Evolutionary conservation across 768 basidiomycete species (phyloP).

Genomic region (Cystoderma amianthinum): DNA sequence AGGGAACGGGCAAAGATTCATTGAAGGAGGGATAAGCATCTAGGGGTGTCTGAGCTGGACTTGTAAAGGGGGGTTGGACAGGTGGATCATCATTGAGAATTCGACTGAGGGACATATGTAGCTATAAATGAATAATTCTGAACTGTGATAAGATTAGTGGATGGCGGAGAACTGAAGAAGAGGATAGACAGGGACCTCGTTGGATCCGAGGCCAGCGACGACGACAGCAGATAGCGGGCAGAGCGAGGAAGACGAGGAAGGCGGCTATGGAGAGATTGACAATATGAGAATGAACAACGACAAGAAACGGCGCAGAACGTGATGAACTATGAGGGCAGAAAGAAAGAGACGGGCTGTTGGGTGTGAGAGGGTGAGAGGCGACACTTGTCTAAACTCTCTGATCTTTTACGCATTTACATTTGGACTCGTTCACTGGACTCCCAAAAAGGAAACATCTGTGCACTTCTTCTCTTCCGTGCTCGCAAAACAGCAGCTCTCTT

Average conservation of each 20-base stretch:
- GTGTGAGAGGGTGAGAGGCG: conserved; percentile 14
- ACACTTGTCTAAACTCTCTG: conserved; percentile 21
- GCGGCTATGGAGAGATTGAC: not conserved
- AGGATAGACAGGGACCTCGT: conserved; percentile 20
- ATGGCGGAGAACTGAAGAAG: conserved; percentile 6
- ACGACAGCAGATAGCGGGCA: conserved; percentile 7
- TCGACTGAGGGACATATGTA: conserved; percentile 66
- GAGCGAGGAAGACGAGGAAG: not conserved
- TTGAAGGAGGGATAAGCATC: conserved; percentile 8
- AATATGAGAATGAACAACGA: conserved; percentile 3
- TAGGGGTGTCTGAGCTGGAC: conserved; percentile 15
- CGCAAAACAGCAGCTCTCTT: not conserved
- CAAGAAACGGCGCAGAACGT: not conserved
- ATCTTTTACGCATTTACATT: conserved; percentile 24
- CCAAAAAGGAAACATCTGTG: conserved; percentile 14
- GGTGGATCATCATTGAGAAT: conserved; percentile 74
- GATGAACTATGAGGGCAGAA: not conserved
- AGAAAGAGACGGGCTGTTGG: conserved; percentile 2
- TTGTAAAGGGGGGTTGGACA: conserved; percentile 21
- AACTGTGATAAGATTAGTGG: conserved; percentile 5
- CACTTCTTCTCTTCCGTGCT: conserved; percentile 4
- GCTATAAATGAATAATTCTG: conserved; percentile 1
- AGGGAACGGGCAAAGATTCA: conserved; percentile 10
- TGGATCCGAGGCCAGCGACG: conserved; percentile 22
- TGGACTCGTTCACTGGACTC: conserved; percentile 17